Evolutionary conservation across 805 yeast species (phyloP).

Genomic region (Kazachstania psychrophila): DNA sequence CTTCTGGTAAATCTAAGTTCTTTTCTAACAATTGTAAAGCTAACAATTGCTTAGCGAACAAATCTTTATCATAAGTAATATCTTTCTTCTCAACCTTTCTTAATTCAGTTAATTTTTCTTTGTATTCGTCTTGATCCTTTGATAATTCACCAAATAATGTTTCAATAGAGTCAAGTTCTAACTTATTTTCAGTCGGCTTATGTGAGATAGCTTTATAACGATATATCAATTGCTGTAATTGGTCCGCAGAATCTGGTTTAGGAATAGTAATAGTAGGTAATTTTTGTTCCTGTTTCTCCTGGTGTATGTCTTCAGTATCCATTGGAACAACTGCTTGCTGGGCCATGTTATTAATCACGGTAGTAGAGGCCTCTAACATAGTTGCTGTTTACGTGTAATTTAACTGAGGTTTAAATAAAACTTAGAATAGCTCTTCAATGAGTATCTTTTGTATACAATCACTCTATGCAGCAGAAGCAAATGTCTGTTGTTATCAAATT

Average conservation of each 20-base stretch:
- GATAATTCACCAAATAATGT: conserved; percentile 34
- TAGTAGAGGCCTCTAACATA: conserved; percentile 1
- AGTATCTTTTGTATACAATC: too few species aligned
- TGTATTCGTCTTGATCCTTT: conserved; percentile 33
- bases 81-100: conserved; percentile 16
- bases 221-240: conserved; percentile 25
- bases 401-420: too few species aligned
- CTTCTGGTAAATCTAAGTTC: conserved; percentile 55
- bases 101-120: conserved; percentile 23
- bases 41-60: conserved; percentile 49
- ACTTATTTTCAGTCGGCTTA: conserved; percentile 17
- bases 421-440: too few species aligned
- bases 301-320: not conserved
- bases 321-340: too few species aligned
- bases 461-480: too few species aligned
- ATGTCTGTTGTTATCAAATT: too few species aligned
- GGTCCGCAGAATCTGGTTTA: conserved; percentile 18
- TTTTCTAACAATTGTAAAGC: conserved; percentile 57
- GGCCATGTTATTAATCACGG: not conserved
- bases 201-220: conserved; percentile 27
- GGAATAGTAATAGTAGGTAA: conserved; percentile 15
- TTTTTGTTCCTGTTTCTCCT: not conserved
- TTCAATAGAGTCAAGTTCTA: conserved; percentile 39
- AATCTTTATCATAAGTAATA: conserved; percentile 34
- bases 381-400: too few species aligned